Conservation (phyloP, 2,329 filamentous ascomycete species). For the Graphilbum sp. region DNA sequence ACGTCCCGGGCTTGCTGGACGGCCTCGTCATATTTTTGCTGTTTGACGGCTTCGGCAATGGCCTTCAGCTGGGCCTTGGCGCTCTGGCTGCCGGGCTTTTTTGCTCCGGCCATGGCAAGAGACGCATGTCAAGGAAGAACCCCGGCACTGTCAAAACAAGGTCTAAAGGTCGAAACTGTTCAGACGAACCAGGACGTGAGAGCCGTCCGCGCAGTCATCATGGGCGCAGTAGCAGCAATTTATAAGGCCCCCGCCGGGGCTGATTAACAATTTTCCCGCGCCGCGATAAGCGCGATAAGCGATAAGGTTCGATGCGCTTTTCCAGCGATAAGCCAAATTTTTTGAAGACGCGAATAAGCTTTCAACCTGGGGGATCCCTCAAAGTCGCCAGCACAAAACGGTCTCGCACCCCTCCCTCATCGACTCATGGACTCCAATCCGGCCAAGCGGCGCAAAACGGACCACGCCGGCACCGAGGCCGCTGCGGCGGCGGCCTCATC, state of each 20-base stretch:
- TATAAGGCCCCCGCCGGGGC: background rate
- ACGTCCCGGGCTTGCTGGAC: constrained; percentile 52
- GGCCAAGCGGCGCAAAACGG: constrained; percentile 18
- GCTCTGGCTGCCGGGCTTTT: constrained; percentile 17
- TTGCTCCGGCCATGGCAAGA: constrained; percentile 5
- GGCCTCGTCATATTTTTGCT: constrained; percentile 64
- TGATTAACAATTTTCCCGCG: background rate
- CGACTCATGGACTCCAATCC: constrained; percentile 15
- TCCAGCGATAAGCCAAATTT: background rate
- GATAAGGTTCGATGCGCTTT: background rate
- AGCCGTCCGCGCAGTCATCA: too few species aligned
- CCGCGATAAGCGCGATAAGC: background rate
- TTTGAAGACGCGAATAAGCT: too few species aligned
- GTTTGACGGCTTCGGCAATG: constrained; percentile 61
- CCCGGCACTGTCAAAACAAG: too few species aligned
- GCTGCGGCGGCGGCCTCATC: constrained; percentile 13
- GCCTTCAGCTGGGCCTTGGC: constrained; percentile 66
- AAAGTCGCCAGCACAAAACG: too few species aligned
- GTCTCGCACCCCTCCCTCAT: background rate
- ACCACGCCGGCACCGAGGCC: constrained; percentile 9
- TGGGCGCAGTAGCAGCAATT: too few species aligned
- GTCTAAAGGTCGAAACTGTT: too few species aligned
- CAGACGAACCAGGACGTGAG: background rate
- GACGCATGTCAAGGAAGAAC: too few species aligned
- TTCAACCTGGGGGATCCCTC: too few species aligned